phyloP scores from a whole-genome alignment of 176 grass and related monocot species.

The Musa schizocarpa region DNA sequence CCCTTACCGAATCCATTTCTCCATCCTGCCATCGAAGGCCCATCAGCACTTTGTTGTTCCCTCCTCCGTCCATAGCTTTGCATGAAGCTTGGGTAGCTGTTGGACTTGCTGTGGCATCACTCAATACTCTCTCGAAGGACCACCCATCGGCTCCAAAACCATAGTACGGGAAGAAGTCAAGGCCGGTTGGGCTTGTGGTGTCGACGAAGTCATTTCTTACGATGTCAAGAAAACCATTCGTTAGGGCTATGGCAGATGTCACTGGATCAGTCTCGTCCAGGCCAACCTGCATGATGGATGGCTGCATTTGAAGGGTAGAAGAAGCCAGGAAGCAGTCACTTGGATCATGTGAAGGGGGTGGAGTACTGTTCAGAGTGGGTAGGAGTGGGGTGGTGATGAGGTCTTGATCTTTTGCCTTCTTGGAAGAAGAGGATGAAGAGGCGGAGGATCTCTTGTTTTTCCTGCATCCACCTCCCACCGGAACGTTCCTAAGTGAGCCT shows the following conservation, averaged over 20 bases:
- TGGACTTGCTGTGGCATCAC: background rate
- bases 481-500: constrained; percentile 23
- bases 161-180: background rate
- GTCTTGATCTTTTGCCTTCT: background rate
- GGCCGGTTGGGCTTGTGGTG: background rate
- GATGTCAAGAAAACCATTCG: background rate
- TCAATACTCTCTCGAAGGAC: background rate
- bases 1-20: background rate
- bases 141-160: background rate
- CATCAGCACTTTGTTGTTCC: background rate
- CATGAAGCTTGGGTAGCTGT: background rate
- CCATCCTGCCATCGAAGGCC: background rate
- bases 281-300: background rate
- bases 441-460: constrained; percentile 15
- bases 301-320: background rate
- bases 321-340: background rate
- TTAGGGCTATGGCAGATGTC: background rate
- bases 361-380: background rate
- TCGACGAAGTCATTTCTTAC: background rate
- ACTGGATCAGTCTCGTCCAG: background rate
- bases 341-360: background rate
- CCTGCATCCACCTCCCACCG: constrained; percentile 23
- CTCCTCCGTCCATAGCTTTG: background rate
- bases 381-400: background rate
- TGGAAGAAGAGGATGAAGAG: constrained; percentile 1